Evolutionary conservation across 257 asterid species (phyloP).

Genomic region (Pogostemon cablin): DNA sequence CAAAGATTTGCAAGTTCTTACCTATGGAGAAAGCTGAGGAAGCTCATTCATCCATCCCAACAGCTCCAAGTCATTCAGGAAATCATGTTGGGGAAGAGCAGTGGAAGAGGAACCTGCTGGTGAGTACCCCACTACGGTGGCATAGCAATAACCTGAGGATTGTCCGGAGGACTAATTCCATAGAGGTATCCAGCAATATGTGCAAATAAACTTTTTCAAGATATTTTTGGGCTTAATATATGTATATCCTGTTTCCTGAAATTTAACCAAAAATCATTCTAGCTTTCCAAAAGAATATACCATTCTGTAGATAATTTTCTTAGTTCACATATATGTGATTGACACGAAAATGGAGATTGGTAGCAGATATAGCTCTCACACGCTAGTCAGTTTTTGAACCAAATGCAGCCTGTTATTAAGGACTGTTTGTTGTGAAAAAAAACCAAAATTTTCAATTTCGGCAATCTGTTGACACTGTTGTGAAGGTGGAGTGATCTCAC

Average conservation of each 20-base stretch:
- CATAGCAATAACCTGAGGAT: constrained; percentile 97
- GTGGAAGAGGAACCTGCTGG: constrained; percentile 95
- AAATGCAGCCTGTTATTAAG: constrained; percentile 85
- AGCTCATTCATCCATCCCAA: constrained; percentile 99
- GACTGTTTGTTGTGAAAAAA: constrained; percentile 71
- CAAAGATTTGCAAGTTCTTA: constrained; percentile 13
- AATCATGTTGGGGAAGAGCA: constrained; percentile 89
- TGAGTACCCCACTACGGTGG: constrained; percentile 99
- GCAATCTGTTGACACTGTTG: constrained; percentile 98
- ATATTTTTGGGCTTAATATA: constrained; percentile 97
- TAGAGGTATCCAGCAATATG: constrained; percentile 93
- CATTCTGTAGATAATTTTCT: constrained; percentile 37
- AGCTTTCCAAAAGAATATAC: background rate
- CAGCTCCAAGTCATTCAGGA: constrained; percentile 90
- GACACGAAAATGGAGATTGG: constrained; percentile 94
- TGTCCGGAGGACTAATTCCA: constrained; percentile 97
- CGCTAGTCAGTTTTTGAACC: constrained; percentile 99
- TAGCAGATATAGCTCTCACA: constrained; percentile 96
- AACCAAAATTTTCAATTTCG: constrained; percentile 87
- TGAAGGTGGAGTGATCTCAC: constrained; percentile 98
- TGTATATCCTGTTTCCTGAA: constrained; percentile 96
- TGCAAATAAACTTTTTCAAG: constrained; percentile 93
- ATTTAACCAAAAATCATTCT: constrained; percentile 3
- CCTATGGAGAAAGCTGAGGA: constrained; percentile 98
- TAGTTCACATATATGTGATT: constrained; percentile 97